Conservation (phyloP, 345 rosid genomes). For the Dimocarpus longan region DNA sequence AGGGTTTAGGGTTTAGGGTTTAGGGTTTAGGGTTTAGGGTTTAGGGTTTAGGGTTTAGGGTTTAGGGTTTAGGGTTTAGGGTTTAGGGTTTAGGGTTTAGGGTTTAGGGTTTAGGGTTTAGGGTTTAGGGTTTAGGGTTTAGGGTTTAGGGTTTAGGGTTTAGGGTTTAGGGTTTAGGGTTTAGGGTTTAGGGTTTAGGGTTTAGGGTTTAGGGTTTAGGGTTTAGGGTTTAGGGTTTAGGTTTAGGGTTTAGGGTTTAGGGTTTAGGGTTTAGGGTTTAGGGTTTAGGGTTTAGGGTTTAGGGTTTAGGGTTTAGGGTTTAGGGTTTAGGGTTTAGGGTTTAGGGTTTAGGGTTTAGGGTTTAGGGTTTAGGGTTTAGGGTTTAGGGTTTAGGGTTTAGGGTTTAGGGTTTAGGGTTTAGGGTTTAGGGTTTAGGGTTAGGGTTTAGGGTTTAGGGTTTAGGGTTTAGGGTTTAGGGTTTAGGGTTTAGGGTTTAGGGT, state of each 20-base stretch:
- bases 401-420: too few relatives aligned
- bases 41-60: conserved; percentile 26
- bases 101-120: conserved; percentile 20
- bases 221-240: conserved; percentile 10
- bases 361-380: too few relatives aligned
- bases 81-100: conserved; percentile 23
- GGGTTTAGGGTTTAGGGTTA: too few relatives aligned
- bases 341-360: too few relatives aligned
- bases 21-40: conserved; percentile 25
- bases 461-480: too few relatives aligned
- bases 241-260: conserved; percentile 14
- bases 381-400: too few relatives aligned
- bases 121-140: conserved; percentile 21
- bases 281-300: conserved; percentile 16
- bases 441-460: too few relatives aligned
- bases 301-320: conserved; percentile 17
- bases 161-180: conserved; percentile 19
- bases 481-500: too few relatives aligned
- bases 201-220: conserved; percentile 14
- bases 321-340: conserved; percentile 12
- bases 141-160: conserved; percentile 16
- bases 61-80: conserved; percentile 30
- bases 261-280: conserved; percentile 22
- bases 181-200: conserved; percentile 16
- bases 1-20: conserved; percentile 20